Percentiles rank a stretch among this genome's conserved stretches.
phyloP scores from a whole-genome alignment of 2,329 filamentous ascomycete genomes.

The Plenodomus lindquistii region DNA sequence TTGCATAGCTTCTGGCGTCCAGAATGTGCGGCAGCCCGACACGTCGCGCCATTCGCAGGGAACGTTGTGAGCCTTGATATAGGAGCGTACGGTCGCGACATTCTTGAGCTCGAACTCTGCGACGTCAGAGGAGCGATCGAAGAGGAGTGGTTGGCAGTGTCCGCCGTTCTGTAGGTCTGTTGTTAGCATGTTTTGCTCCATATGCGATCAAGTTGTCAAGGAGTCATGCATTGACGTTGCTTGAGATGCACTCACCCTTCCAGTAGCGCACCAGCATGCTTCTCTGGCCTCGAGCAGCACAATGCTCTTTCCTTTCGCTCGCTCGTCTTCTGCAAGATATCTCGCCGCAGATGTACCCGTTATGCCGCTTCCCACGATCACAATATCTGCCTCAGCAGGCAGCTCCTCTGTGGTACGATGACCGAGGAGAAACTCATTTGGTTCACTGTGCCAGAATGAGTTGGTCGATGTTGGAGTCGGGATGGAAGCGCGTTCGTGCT shows the following conservation, averaged over 20 bases:
- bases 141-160: constrained; percentile 75
- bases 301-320: constrained; percentile 55
- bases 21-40: constrained; percentile 67
- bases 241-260: constrained; percentile 59
- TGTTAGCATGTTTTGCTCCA: not conserved
- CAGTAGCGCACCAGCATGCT: constrained; percentile 81
- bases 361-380: constrained; percentile 76
- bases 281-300: constrained; percentile 78
- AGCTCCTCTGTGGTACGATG: constrained; percentile 68
- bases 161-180: constrained; percentile 50
- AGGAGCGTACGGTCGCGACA: constrained; percentile 61
- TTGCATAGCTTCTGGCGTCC: constrained; percentile 59
- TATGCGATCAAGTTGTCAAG: too few relatives aligned
- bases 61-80: constrained; percentile 62
- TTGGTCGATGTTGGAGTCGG: constrained; percentile 64
- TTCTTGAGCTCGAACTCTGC: constrained; percentile 74
- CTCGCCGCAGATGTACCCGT: constrained; percentile 73
- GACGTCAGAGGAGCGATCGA: constrained; percentile 62
- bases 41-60: constrained; percentile 71
- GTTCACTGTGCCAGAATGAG: constrained; percentile 76
- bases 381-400: constrained; percentile 66
- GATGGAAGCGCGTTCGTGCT: constrained; percentile 48
- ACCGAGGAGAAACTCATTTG: constrained; percentile 66
- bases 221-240: not conserved
- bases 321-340: constrained; percentile 57